phyloP scores from a whole-genome alignment of 169 alveolate genomes.

The Plasmodium gonderi region DNA sequence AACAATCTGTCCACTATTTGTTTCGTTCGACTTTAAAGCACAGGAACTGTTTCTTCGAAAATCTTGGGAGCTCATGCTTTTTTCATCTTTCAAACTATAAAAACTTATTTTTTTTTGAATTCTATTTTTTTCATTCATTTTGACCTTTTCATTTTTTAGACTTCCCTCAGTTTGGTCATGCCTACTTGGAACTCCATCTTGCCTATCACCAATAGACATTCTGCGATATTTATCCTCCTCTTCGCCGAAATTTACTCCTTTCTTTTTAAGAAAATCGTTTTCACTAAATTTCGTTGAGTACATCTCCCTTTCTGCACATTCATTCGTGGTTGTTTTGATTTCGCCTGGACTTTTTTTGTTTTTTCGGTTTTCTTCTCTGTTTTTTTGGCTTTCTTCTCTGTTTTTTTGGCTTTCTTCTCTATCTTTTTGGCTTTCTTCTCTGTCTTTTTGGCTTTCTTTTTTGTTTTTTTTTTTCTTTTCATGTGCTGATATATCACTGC shows the following conservation, averaged over 20 bases:
- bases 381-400: neutral
- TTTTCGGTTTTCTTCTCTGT: constrained; percentile 5
- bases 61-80: neutral
- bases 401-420: neutral
- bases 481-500: too few species aligned
- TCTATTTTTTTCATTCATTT: neutral
- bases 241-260: constrained; percentile 30
- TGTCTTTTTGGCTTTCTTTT: constrained; percentile 7
- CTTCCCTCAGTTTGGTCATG: neutral
- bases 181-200: neutral
- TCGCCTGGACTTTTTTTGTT: neutral
- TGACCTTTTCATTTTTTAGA: neutral
- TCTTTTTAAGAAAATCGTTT: constrained; percentile 29
- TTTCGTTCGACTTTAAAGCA: constrained; percentile 20
- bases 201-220: neutral
- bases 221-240: neutral
- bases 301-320: neutral
- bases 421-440: neutral
- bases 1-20: neutral
- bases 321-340: neutral
- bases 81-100: constrained; percentile 42
- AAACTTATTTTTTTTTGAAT: constrained; percentile 38
- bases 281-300: neutral
- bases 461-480: too few species aligned
- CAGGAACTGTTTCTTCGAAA: constrained; percentile 6